Percentiles rank a stretch among this genome's conserved stretches.
These are phyloP conservation scores for Zea luxurians DNA, from an alignment of 176 grass and related monocot genomes.

Conservation along the genomic window DNA sequence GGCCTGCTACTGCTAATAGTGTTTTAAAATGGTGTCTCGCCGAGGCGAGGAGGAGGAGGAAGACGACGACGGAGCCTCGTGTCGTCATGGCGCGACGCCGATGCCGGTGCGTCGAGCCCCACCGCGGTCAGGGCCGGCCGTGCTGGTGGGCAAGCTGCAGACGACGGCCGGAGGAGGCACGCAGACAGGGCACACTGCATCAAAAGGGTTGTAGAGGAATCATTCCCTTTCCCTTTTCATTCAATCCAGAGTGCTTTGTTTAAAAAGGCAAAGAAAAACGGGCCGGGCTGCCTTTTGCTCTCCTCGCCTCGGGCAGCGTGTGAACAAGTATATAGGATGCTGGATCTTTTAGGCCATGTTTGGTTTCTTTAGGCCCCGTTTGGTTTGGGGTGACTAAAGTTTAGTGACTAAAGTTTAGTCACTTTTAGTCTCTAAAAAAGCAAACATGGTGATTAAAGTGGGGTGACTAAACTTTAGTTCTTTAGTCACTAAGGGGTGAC, in stretches of 20 bases:
- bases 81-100: conserved; percentile 16
- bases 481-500: no score
- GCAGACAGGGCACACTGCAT: conserved; percentile 31
- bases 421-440: no score
- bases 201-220: conserved; percentile 67
- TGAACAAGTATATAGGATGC: conserved; percentile 26
- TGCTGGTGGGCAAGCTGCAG: not conserved
- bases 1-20: not conserved
- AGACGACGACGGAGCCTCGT: not conserved
- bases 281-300: conserved; percentile 1
- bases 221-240: conserved; percentile 50
- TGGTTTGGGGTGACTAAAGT: no score
- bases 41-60: conserved; percentile 40
- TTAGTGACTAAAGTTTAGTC: no score
- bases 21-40: not conserved
- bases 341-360: conserved; percentile 44
- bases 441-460: no score
- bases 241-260: conserved; percentile 44
- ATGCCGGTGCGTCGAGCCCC: not conserved
- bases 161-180: not conserved
- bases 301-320: conserved; percentile 25
- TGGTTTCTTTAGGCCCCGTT: no score
- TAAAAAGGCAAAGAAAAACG: conserved; percentile 14
- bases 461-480: no score
- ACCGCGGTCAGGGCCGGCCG: not conserved